phyloP scores from a whole-genome alignment of 495 filamentous ascomycete species.

The Immersiella caudata region DNA sequence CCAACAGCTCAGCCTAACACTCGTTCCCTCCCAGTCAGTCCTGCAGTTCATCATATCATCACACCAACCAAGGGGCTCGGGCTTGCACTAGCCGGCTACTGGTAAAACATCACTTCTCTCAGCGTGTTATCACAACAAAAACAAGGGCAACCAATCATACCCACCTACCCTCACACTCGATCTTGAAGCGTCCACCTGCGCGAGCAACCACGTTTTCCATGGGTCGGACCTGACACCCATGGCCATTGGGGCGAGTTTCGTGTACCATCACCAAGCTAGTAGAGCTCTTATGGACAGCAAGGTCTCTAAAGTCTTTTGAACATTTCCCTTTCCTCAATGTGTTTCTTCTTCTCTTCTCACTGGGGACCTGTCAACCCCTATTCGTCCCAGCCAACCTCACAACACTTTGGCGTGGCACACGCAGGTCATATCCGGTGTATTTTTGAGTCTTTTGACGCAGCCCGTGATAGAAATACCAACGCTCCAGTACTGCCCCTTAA shows the following conservation, averaged over 20 bases:
- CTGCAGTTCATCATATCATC: background rate
- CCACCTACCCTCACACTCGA: background rate
- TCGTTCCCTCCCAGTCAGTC: background rate
- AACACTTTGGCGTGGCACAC: background rate
- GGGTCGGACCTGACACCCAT: background rate
- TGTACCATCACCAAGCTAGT: background rate
- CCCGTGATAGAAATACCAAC: background rate
- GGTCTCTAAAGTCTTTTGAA: background rate
- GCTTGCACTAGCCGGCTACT: background rate
- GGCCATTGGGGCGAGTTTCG: background rate
- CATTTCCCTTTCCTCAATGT: background rate
- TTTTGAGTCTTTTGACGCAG: conserved; percentile 13
- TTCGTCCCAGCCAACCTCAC: background rate
- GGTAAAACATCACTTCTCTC: background rate
- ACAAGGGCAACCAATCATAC: background rate
- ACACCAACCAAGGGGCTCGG: background rate
- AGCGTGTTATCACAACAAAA: background rate
- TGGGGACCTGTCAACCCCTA: background rate
- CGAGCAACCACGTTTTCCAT: background rate
- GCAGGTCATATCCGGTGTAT: background rate
- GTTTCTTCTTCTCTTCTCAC: background rate
- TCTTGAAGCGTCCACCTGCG: background rate
- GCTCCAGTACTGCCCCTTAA: background rate
- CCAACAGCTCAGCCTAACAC: no score
- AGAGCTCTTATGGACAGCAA: background rate